Percentiles rank a stretch among this genome's conserved stretches.
These are phyloP conservation scores for Fusarium sp. DNA, from an alignment of 2,329 filamentous ascomycete species.

Conservation along the genomic window DNA sequence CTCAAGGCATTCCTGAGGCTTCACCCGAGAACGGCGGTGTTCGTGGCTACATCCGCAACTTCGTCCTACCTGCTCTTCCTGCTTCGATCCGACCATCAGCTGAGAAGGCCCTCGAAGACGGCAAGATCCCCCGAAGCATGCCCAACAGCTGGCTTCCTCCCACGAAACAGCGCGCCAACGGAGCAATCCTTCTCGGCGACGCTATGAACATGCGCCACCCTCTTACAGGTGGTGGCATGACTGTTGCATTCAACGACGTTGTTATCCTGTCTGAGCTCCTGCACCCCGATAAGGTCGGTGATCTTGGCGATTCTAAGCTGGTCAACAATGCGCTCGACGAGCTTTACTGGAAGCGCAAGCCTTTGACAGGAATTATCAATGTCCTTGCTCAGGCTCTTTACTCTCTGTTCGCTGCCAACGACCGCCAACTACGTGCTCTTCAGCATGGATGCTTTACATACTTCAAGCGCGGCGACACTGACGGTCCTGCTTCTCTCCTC, in stretches of 20 bases:
- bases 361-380: constrained; percentile 88
- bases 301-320: constrained; percentile 72
- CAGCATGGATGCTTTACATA: constrained; percentile 94
- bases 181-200: constrained; percentile 87
- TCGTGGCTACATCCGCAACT: constrained; percentile 82
- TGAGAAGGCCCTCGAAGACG: constrained; percentile 78
- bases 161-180: constrained; percentile 64
- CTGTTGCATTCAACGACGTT: constrained; percentile 93
- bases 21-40: constrained; percentile 81
- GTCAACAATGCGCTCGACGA: constrained; percentile 75
- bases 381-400: constrained; percentile 97
- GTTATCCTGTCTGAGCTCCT: constrained; percentile 81
- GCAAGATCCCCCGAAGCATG: constrained; percentile 84
- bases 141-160: constrained; percentile 95
- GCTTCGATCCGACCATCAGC: constrained; percentile 77
- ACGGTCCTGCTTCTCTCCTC: constrained; percentile 83
- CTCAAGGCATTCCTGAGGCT: constrained; percentile 79
- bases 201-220: constrained; percentile 99
- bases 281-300: constrained; percentile 73
- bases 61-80: constrained; percentile 83
- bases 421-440: constrained; percentile 79
- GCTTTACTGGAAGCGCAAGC: constrained; percentile 91
- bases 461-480: constrained; percentile 80
- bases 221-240: constrained; percentile 97
- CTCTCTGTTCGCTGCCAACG: constrained; percentile 87